Evolutionary conservation across 345 rosid species (phyloP), one percentile per base, ranked within the genome.

Genomic region (Populus davidiana): DNA sequence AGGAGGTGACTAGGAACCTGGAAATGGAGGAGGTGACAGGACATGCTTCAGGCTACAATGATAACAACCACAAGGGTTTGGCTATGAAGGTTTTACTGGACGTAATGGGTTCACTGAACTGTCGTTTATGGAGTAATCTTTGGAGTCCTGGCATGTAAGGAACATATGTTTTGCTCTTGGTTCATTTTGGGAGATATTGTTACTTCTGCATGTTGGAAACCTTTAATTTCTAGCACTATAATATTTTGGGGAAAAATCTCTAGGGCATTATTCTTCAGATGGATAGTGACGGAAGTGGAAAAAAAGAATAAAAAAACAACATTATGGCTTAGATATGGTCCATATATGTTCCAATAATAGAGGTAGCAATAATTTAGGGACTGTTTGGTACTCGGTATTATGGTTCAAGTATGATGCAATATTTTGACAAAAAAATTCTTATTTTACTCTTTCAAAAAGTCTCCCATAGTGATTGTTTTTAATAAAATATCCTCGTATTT

Each of bases 21-120:
- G 78, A 79, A 36, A 33, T 77, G 78, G 75, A 61, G 69, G 76
- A 29, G 80, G 77, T 69, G 74, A 21, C 81, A 0, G 79, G 68
- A 29, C 81, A 63, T 39, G 21, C 39, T 23, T 35, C 50, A 50
- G 47, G 59, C 18, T 21, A 33, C 72, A 0, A 44, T 7, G n/a
- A 65, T 38, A 66, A 38, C 70, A 66, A 52, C 70, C 81, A 63
- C 35, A 78, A 78, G 79, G 79, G 88, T 61, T 78, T 83, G 75
- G 84, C 75, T 20, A 83, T 83, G 73, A 85, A 80, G 63, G 82
- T 80, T 7, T 69, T 80, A 4, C 84, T 81, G 68, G 82, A 78
- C 43, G 78, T 78, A 54, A 35, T 83, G 49, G 83, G 88, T 63
- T 73, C 81, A 36, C 77, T 80, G 14, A 83, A 70, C 47, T 83